Base-by-base conservation (phyloP, 352 stramenopile species). In the Phytophthora pini region DNA sequence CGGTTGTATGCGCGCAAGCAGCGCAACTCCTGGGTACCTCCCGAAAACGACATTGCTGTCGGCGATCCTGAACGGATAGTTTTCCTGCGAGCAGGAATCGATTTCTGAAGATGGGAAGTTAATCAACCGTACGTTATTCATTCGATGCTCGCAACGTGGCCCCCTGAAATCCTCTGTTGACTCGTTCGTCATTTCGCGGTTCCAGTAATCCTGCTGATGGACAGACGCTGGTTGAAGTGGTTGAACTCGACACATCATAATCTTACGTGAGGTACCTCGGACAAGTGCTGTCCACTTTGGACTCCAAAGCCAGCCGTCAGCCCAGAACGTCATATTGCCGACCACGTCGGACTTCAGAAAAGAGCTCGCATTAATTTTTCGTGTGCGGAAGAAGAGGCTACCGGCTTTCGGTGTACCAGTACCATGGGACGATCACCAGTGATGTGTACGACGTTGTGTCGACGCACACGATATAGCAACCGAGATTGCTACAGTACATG, bases 1-100 rank as follows among this genome's bases (percentile, higher is more conserved):
- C 56, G 65, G 20, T 41, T 62, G 20, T 77, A 66, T 56, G 65
- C 70, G 3, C 49, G 61, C 4, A 12, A 72, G 40, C 46, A 58
- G 36, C 52, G 65, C 12, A 68, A 60, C 36, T 61, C 50, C 1
- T 72, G 65, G 65, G 27, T 72, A 39, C 65, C 65, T 12, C 57
- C 57, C 4, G 65, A 72, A 45, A 59, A 59, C 38, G 65, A 72
- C 52, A 68, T 68, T 40, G 65, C 65, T 41, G 65, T 72, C 9
- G 65, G 65, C 4, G 65, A 72, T 40, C 65, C 65, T 11, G 65
- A 72, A 49, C 64, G 64, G 4, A 59, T 68, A 20, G 24, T 44
- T 32, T 56, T 72, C 38, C 24, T 67, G 29, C 49, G 64, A 24
- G 43, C 51, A 34, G 41, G 24, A 34, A 1, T 72, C 12, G 36